A percentile compares a stretch with the other conserved stretches of the same genome.
Conservation (phyloP, 345 rosid genomes). For the Syzygium oleosum region DNA sequence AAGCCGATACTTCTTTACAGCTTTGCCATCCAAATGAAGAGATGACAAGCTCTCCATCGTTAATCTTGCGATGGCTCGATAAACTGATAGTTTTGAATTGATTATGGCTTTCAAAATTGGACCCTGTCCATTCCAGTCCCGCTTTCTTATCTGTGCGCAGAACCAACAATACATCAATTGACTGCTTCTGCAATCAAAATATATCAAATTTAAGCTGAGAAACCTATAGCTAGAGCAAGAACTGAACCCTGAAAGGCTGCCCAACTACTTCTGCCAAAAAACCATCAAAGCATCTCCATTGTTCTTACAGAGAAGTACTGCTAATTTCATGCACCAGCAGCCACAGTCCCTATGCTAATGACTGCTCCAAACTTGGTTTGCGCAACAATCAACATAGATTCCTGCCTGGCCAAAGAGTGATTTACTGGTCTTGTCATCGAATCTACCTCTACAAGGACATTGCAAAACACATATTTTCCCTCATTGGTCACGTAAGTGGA, state of each 20-base stretch:
- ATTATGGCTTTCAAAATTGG: conserved; percentile 66
- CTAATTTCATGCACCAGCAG: not conserved
- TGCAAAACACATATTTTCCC: too few species aligned
- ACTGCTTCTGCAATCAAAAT: not conserved
- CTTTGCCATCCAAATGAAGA: too few species aligned
- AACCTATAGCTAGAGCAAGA: not conserved
- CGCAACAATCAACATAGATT: too few species aligned
- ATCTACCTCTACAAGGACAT: too few species aligned
- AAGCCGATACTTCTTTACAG: conserved; percentile 56
- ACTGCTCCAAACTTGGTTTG: not conserved
- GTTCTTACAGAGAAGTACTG: not conserved
- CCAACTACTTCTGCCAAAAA: not conserved
- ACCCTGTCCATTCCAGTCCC: conserved; percentile 92
- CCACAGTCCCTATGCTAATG: not conserved
- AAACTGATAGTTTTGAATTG: conserved; percentile 69
- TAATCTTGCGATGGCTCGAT: conserved; percentile 46
- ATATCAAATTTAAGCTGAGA: not conserved
- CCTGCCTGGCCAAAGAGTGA: too few species aligned
- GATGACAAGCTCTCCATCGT: too few species aligned
- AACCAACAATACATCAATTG: not conserved
- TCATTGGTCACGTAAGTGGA: too few species aligned
- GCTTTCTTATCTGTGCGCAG: conserved; percentile 68
- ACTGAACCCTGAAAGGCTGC: not conserved
- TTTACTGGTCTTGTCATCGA: too few species aligned
- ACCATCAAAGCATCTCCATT: not conserved